Conservation (phyloP, 768 basidiomycete species). For the Paxillus involutus region DNA sequence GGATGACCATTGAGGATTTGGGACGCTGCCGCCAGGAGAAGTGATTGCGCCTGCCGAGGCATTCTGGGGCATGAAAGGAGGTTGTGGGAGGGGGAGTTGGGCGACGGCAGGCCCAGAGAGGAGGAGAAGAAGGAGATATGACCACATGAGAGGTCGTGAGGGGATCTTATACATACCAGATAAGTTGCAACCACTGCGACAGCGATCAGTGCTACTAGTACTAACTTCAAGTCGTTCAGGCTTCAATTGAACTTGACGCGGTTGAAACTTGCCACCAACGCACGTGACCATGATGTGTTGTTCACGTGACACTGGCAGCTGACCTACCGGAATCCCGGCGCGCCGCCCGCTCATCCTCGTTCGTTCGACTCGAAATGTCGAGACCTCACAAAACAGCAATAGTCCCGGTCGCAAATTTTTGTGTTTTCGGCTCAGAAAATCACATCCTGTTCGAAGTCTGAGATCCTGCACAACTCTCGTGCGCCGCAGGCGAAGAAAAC, state of each 20-base stretch:
- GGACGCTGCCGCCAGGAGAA: constrained; percentile 38
- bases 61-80: constrained; percentile 64
- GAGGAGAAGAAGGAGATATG: constrained; percentile 14
- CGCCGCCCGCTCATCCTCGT: too few relatives aligned
- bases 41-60: constrained; percentile 52
- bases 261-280: constrained; percentile 1
- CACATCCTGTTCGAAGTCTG: too few relatives aligned
- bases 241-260: too few relatives aligned
- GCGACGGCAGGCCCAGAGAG: constrained; percentile 35
- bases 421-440: too few relatives aligned
- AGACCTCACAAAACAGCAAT: too few relatives aligned
- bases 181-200: background rate
- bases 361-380: too few relatives aligned
- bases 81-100: constrained; percentile 64
- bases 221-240: too few relatives aligned
- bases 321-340: too few relatives aligned
- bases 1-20: constrained; percentile 81
- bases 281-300: constrained; percentile 15
- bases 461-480: too few relatives aligned
- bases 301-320: too few relatives aligned
- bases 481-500: too few relatives aligned
- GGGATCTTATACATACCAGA: background rate
- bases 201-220: background rate
- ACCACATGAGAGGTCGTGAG: constrained; percentile 19
- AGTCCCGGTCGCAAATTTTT: too few relatives aligned